Base-by-base conservation (phyloP, 139 green algal genomes). In the Nannochloris sp. region DNA sequence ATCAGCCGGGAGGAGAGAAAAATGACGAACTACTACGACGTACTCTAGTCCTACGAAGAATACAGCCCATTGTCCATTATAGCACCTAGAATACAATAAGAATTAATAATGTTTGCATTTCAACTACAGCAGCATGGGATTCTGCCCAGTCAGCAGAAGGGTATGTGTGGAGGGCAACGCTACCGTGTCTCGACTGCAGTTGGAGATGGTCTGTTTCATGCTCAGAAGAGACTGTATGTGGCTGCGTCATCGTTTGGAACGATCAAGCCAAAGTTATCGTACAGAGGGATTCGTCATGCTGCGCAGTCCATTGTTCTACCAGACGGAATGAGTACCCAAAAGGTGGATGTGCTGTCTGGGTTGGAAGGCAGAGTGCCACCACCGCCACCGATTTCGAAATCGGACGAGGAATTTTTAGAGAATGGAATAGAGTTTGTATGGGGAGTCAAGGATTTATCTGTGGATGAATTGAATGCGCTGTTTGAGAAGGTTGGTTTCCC, bases 401-500 rank as follows among this genome's bases (percentile, higher is more conserved):
- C 63, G 14, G 86, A 95, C 67, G 71, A 69, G 6, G 55, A 66
- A 5, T 95, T 92, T 44, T 11, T 62, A 12, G 59, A 63, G 20
- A 61, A 80, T 26, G 83, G 83, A 25, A 40, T 93, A 8, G 79
- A 92, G 49, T 94, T 95, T 66, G 72, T 92, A 28, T 77, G 81
- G 45, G 73, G 62, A 1, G 40, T 56, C 13, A 67, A 86, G 13
- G 83, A 71, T 57, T 71, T 95, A 12, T 63, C 78, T 29, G 16
- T 93, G 0, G 75, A 72, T 0, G 85, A 95, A 63, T 69, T 95
- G 5, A 93, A 93, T 65, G 74, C 87, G 49, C 66, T 95, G n/a
- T 95, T 95, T 75, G 68, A 82, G 26, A 83, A 84, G 80, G 89
- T 95, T 25, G 82, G 83, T 37, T 95, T 95, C 69, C 85, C 87